phyloP scores from a whole-genome alignment of 2,329 filamentous ascomycete species.

The Ceratocystis diversiconidia region DNA sequence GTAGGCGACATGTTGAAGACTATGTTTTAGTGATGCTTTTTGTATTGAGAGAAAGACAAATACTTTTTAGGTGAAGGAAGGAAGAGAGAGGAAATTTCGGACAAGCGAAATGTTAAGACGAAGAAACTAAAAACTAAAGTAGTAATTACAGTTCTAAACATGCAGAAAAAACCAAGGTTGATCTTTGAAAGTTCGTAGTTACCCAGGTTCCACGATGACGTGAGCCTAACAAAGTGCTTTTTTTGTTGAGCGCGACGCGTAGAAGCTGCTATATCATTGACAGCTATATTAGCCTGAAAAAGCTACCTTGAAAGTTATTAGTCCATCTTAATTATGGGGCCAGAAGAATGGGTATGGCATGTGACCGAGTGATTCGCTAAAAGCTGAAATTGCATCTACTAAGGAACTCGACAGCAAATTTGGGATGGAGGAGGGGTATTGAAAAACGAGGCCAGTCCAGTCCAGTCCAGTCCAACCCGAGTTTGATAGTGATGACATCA shows the following conservation, averaged over 20 bases:
- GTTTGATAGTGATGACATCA: slow-evolving; percentile 4
- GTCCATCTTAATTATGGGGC: not conserved
- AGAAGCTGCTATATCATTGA: not conserved
- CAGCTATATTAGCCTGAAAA: not conserved
- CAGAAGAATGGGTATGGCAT: not conserved
- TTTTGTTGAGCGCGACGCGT: not conserved
- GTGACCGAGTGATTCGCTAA: not conserved
- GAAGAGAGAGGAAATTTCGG: not conserved
- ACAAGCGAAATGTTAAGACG: not conserved
- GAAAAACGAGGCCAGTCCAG: slow-evolving; percentile 4
- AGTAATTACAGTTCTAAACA: not conserved
- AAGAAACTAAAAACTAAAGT: not conserved
- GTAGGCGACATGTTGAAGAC: slow-evolving; percentile 29
- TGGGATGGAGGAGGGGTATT: not conserved
- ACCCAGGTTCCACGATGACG: not conserved
- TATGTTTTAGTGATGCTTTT: not conserved
- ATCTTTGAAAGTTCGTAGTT: not conserved
- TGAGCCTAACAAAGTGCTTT: not conserved
- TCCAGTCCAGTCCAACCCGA: not conserved
- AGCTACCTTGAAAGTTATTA: not conserved
- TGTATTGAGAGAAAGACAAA: not conserved
- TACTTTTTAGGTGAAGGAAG: not conserved
- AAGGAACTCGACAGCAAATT: not conserved
- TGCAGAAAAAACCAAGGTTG: too few species aligned
- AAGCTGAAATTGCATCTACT: not conserved